Conservation (phyloP, 1,139 yeast species). For the Saccharomyces hybrid region DNA sequence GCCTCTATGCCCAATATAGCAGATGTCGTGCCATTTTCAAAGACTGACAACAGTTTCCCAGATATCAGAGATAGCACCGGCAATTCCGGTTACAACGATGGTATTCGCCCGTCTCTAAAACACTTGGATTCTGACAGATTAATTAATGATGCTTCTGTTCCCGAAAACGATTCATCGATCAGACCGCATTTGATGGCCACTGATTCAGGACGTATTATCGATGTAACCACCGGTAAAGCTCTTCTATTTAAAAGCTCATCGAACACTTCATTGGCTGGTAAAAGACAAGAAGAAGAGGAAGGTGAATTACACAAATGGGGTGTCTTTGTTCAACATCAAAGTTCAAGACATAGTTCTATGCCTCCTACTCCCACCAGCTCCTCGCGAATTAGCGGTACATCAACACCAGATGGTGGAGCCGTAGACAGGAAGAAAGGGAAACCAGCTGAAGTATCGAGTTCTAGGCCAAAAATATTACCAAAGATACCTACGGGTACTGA, state of each 20-base stretch:
- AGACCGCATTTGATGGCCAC: slow-evolving; percentile 64
- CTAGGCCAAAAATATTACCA: slow-evolving; percentile 17
- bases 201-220: slow-evolving; percentile 55
- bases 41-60: slow-evolving; percentile 15
- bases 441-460: slow-evolving; percentile 3
- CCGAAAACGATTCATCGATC: slow-evolving; percentile 10
- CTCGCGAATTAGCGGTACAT: not conserved
- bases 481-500: slow-evolving; percentile 67
- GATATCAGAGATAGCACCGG: slow-evolving; percentile 5
- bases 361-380: not conserved
- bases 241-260: slow-evolving; percentile 57
- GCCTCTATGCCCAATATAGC: slow-evolving; percentile 6
- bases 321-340: slow-evolving; percentile 57
- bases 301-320: slow-evolving; percentile 88
- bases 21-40: not conserved
- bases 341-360: slow-evolving; percentile 34
- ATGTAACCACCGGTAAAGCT: slow-evolving; percentile 64
- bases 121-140: slow-evolving; percentile 23
- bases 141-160: slow-evolving; percentile 13
- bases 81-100: slow-evolving; percentile 5
- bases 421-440: slow-evolving; percentile 10
- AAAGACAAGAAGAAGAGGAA: slow-evolving; percentile 78
- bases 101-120: slow-evolving; percentile 12
- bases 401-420: not conserved
- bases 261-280: slow-evolving; percentile 60